Base-by-base conservation (phyloP, 2,329 filamentous ascomycete genomes). In the Periconia sp. region DNA sequence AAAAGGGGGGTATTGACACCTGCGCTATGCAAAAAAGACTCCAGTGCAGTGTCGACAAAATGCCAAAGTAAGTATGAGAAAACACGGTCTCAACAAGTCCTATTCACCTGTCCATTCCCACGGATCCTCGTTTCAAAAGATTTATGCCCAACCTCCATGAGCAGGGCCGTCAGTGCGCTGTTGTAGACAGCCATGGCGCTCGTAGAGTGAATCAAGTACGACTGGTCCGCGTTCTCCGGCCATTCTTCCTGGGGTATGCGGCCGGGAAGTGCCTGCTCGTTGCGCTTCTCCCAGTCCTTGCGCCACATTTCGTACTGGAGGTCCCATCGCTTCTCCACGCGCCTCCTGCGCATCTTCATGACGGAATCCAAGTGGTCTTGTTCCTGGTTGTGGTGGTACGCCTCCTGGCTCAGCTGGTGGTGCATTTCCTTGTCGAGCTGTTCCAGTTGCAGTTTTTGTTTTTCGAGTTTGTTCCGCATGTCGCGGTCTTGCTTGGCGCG, bases 401-500 rank as follows among this genome's bases (percentile, higher is more conserved):
- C 73, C 45, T 50, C 47, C 70, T 71, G 50, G 33, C 15, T 37
- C 13, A 13, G 33, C 15, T n/a, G 33, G 33, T 64, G 19, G 72
- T 63, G 42, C 73, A 68, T 9, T 68, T 60, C 23, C 2, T 59
- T 58, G 13, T 70, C 65, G 41, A 78, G 48, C 18, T 74, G 68
- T 30, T 66, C 61, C 2, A 76, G 49, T 49, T 78, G 76, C n/a
- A 64, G 59, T 19, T 76, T 68, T 52, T 79, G 76, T 47, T 74
- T 69, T 46, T 73, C 65, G 6, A 67, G 48, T 18, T 73, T 71
- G 8, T 63, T 54, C 45, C 71, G 70, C 43, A 72, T 63, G 8
- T 76, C 68, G 31, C 75, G 63, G 41, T 73, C 71, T 61, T 81
- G 78, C 53, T 75, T 72, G 19, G 76, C 77, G 11, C 78, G 67